Evolutionary conservation across 78 protist genomes (phyloP).

Genomic region (Dictyostelium discoideum): DNA sequence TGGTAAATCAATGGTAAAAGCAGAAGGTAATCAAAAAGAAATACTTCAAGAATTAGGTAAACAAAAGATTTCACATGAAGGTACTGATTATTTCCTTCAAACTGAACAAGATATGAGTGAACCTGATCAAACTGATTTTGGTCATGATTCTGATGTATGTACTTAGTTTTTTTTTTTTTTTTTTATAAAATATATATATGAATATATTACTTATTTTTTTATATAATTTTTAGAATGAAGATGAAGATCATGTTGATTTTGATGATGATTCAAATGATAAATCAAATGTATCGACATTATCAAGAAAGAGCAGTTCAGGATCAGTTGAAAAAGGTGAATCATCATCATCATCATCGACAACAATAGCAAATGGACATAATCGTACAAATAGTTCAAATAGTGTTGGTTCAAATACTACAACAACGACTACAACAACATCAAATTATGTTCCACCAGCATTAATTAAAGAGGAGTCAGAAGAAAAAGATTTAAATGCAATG

Average conservation of each 20-base stretch:
- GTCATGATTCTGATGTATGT: slow-evolving; percentile 59
- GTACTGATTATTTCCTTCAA: slow-evolving; percentile 57
- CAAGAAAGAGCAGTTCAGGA: slow-evolving; percentile 10
- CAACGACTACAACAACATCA: slow-evolving; percentile 2
- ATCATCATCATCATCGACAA: background rate
- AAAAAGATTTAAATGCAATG: background rate
- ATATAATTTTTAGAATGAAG: background rate
- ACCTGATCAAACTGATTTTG: slow-evolving; percentile 74
- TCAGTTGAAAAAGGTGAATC: slow-evolving; percentile 15
- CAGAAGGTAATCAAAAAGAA: slow-evolving; percentile 77
- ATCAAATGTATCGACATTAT: slow-evolving; percentile 38
- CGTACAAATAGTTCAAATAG: background rate
- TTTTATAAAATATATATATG: too few relatives aligned
- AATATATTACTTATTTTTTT: background rate
- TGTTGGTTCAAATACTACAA: background rate
- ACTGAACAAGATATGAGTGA: slow-evolving; percentile 75
- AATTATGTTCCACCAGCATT: background rate
- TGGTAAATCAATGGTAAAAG: slow-evolving; percentile 66
- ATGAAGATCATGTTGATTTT: slow-evolving; percentile 63
- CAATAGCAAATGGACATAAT: background rate
- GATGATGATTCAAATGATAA: slow-evolving; percentile 52
- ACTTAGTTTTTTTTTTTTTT: background rate
- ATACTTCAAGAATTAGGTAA: slow-evolving; percentile 52
- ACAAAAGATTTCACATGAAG: slow-evolving; percentile 42
- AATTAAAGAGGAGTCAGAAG: background rate